Percentiles rank a stretch among this genome's conserved stretches.
These are phyloP conservation scores for Luffa acutangula DNA, from an alignment of 306 rosid species.

Conservation along the genomic window DNA sequence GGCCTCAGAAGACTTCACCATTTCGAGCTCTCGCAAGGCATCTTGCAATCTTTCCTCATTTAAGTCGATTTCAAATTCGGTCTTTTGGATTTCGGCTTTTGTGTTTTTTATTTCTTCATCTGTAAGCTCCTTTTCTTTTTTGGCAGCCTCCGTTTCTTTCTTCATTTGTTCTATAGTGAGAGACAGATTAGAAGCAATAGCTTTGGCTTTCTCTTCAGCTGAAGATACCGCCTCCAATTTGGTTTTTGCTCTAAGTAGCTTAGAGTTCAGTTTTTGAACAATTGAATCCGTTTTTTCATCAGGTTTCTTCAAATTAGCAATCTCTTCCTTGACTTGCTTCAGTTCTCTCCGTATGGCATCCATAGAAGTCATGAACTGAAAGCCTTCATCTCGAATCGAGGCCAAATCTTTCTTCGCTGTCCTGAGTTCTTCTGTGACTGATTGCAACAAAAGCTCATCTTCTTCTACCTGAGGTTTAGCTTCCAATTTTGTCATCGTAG, in stretches of 20 bases:
- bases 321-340: slow-evolving; percentile 39
- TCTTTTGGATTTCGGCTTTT: slow-evolving; percentile 33
- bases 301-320: slow-evolving; percentile 31
- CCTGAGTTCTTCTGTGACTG: slow-evolving; percentile 42
- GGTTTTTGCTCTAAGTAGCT: slow-evolving; percentile 64
- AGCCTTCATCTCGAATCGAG: slow-evolving; percentile 49
- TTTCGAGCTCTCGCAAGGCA: slow-evolving; percentile 59
- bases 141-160: slow-evolving; percentile 42
- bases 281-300: slow-evolving; percentile 33
- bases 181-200: slow-evolving; percentile 40
- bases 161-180: slow-evolving; percentile 47
- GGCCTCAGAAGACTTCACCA: slow-evolving; percentile 45
- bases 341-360: slow-evolving; percentile 80
- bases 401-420: slow-evolving; percentile 57
- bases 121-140: slow-evolving; percentile 36
- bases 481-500: slow-evolving; percentile 15
- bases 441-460: slow-evolving; percentile 26
- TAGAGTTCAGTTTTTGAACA: slow-evolving; percentile 44
- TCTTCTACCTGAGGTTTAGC: slow-evolving; percentile 21
- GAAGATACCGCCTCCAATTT: slow-evolving; percentile 59
- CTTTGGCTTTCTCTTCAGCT: slow-evolving; percentile 55
- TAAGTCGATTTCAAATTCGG: slow-evolving; percentile 44
- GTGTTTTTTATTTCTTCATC: slow-evolving; percentile 31
- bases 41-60: slow-evolving; percentile 52
- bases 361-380: slow-evolving; percentile 76